Base-by-base conservation (phyloP, 2,329 filamentous ascomycete genomes). In the Colletotrichum salicis region DNA sequence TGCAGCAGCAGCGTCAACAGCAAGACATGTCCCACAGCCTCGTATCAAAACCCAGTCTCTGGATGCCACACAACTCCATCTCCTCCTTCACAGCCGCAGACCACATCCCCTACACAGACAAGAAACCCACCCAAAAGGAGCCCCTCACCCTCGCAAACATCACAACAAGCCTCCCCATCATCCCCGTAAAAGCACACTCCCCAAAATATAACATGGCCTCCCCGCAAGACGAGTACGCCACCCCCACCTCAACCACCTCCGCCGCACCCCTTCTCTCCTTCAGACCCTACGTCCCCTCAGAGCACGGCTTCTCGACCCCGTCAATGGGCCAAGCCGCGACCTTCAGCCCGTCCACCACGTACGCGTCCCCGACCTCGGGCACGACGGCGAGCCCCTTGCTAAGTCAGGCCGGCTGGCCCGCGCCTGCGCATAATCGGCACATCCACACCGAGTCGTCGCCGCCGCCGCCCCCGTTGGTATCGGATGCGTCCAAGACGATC, bases 241-340 rank as follows among this genome's bases (percentile, higher is more conserved):
- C 81, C 0, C 81, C 82, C 1, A 74, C 76, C 0, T 81, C 80
- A 15, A 78, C 78, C 8, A 77, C 78, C 3, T 83, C 83, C 1
- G 80, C 77, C 3, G 77, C 79, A 2, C 79, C 82, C 22, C 78
- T 85, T 2, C 77, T 85, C 11, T 77, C 76, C 1, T 55, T 76
- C 74, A 74, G 74, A 35, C 72, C 77, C 12, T 79, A 78, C 61
- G 72, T 77, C n/a, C 78, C 80, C 24, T 72, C 78, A 6, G 75
- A 80, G 22, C 75, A 81, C 77, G 76, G 67, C 74, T 31, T 67
- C 31, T 35, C 75, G 10, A 64, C 70, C 5, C 78, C 76, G 8
- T 74, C 76, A 0, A 64, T 22, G 7, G 71, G 64, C 4, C n/a
- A 64, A 48, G 63, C 64, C 10, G 48, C 58, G 22, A n/a, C 35